These are phyloP conservation scores for Aspergillus piperis DNA, from an alignment of 2,329 filamentous ascomycete species.

Conservation along the genomic window DNA sequence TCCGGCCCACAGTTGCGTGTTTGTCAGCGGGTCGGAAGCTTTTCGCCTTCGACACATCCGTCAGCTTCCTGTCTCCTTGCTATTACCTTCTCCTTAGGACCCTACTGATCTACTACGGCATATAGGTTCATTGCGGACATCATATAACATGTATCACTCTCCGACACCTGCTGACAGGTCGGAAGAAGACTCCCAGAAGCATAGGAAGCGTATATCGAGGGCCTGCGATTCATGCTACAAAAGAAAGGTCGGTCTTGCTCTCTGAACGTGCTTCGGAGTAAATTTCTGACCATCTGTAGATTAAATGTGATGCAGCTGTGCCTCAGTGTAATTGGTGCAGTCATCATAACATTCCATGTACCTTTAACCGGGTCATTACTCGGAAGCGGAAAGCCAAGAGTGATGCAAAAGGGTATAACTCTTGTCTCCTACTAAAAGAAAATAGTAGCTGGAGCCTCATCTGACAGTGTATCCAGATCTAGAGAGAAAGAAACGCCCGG, in stretches of 20 bases:
- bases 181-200: constrained; percentile 20
- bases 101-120: neutral
- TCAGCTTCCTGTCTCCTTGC: neutral
- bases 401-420: constrained; percentile 25
- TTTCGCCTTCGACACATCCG: neutral
- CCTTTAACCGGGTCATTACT: constrained; percentile 41
- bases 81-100: neutral
- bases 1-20: neutral
- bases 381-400: constrained; percentile 31
- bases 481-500: constrained; percentile 29
- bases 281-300: constrained; percentile 33
- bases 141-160: constrained; percentile 19
- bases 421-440: neutral
- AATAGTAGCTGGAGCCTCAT: neutral
- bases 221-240: constrained; percentile 55
- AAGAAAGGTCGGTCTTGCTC: constrained; percentile 44
- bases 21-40: constrained; percentile 2
- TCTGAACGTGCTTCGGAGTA: neutral
- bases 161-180: constrained; percentile 20
- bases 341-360: constrained; percentile 52
- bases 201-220: constrained; percentile 32
- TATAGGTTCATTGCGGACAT: neutral
- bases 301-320: constrained; percentile 52
- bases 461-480: neutral
- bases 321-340: constrained; percentile 55